Base-by-base conservation (phyloP, 192 early-diverging fungal genomes). In the Tieghemiomyces parasiticus region DNA sequence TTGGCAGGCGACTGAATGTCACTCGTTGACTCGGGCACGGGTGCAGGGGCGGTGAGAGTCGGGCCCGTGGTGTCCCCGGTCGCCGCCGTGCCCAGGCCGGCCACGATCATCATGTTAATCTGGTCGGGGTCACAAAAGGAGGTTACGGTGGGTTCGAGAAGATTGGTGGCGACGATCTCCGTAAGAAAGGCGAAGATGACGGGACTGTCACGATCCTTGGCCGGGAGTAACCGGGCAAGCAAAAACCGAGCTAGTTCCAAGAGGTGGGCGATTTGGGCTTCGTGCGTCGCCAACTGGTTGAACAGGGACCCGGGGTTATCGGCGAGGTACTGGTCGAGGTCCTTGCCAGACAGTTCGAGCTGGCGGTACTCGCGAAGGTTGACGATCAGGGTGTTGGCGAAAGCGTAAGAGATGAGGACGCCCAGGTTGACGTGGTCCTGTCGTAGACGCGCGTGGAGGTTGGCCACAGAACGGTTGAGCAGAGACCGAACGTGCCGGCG, bases 321-420 rank as follows among this genome's bases (percentile, higher is more conserved):
- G 13, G 20, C 6, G 3, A 56, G 24, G 34, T 56, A 60, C 42
- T 60, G 26, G 35, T 19, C 25, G 2, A 60, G 24, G 25, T 34
- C 8, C 25, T 31, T 46, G 4, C 44, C 38, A 13, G 59, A 60
- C n/a, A 47, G 28, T 20, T 42, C 59, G n/a, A 46, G 26, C 31
- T 45, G 59, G 3, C 59, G 59, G 46, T 45, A 60, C 45, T 60
- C 59, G 29, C 59, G 59, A 24, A 60, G 28, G 46, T 60, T 9
- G 29, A 60, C 59, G 19, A 60, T 47, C 6, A 60, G 42, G 28
- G 59, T 60, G 29, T 60, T 60, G 46, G 44, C 25, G 3, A 47
- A 19, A 2, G 59, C 59, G 29, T 46, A 46, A 32, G 20, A 46
- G 29, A 60, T 46, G 33, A 60, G 44, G 16, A 60, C 59, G 0